Evolutionary conservation across 306 rosid species (phyloP).

Genomic region (Cucurbita argyrosperma): DNA sequence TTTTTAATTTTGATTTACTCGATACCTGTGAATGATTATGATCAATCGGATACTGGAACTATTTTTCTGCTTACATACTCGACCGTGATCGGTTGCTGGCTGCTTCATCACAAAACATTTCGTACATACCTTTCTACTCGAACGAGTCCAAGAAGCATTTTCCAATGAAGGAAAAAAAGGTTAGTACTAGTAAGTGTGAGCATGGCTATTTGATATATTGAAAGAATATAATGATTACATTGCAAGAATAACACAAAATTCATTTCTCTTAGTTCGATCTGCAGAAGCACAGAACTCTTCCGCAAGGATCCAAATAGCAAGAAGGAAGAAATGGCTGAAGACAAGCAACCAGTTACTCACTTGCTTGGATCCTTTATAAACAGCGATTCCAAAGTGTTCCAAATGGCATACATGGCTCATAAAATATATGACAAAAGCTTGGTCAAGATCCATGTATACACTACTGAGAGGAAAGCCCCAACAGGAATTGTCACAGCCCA

Average conservation of each 20-base stretch:
- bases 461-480: conserved; percentile 55
- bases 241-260: neutral
- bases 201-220: neutral
- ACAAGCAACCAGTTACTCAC: neutral
- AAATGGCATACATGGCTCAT: conserved; percentile 20
- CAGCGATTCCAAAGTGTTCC: neutral
- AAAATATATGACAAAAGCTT: conserved; percentile 54
- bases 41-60: conserved; percentile 53
- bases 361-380: neutral
- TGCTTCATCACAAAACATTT: conserved; percentile 53
- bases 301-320: neutral
- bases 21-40: too few species aligned
- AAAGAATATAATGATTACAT: neutral
- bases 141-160: neutral
- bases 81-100: conserved; percentile 72
- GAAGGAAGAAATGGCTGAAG: neutral
- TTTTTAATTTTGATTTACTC: too few species aligned
- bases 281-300: neutral
- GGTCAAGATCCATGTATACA: conserved; percentile 84
- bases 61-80: conserved; percentile 39
- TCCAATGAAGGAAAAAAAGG: conserved; percentile 12
- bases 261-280: neutral
- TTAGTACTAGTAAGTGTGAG: neutral
- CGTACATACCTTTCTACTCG: conserved; percentile 34
- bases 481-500: conserved; percentile 91